These are phyloP conservation scores for Pyricularia pennisetigena DNA, from an alignment of 2,329 filamentous ascomycete genomes.

Conservation along the genomic window DNA sequence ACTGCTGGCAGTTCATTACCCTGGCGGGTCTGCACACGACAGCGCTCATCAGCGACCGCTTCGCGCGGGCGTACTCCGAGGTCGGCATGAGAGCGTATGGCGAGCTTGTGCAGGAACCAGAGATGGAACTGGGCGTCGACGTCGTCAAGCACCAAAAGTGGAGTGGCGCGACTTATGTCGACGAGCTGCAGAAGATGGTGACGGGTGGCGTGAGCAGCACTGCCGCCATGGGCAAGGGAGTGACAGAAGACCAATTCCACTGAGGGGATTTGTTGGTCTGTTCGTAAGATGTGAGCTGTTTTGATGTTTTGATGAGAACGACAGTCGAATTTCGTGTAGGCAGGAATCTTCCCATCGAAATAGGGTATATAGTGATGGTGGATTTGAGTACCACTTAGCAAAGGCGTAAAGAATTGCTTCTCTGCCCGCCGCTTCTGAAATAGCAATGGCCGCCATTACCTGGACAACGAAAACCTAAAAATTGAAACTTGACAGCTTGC, in stretches of 20 bases:
- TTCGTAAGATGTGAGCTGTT: neutral
- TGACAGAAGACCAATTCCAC: slow-evolving; percentile 96
- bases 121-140: slow-evolving; percentile 84
- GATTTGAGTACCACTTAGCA: neutral
- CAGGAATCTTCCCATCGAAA: neutral
- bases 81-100: slow-evolving; percentile 94
- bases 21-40: slow-evolving; percentile 93
- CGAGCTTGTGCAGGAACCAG: slow-evolving; percentile 94
- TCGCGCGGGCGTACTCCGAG: slow-evolving; percentile 70
- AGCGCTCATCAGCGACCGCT: slow-evolving; percentile 82
- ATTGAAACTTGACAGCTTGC: neutral
- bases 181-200: slow-evolving; percentile 95
- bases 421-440: neutral
- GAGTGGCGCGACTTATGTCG: slow-evolving; percentile 89
- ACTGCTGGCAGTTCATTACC: slow-evolving; percentile 99
- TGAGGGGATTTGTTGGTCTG: slow-evolving; percentile 11
- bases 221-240: slow-evolving; percentile 92
- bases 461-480: no score
- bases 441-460: no score
- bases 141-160: slow-evolving; percentile 99
- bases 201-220: slow-evolving; percentile 86
- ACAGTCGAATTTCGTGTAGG: neutral
- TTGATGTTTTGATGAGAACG: neutral
- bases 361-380: neutral
- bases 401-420: neutral